Base-by-base conservation (phyloP, 805 yeast species). In the Candida peoriensis region DNA sequence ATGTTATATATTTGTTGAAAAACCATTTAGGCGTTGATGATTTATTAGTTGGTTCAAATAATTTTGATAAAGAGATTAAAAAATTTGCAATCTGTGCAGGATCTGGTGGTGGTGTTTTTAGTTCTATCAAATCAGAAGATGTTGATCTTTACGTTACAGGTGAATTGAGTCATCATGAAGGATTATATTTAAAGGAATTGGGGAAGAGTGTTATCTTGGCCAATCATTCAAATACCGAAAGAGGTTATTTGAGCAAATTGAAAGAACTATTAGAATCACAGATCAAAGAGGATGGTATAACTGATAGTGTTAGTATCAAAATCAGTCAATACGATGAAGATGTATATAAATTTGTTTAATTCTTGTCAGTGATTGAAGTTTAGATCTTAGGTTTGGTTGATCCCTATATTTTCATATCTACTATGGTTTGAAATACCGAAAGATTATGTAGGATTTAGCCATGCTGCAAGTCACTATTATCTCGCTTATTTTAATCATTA, bases 61-160 rank as follows among this genome's bases (percentile, higher is more conserved):
- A 37, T 6, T 25, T 58, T 11, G 50, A 47, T 6, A 46, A 48
- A 8, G 43, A 44, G 4, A 68, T 87, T 34, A 58, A 56, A 17
- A 69, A 74, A 0, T 64, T 88, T 16, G 97, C 97, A 1, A 57
- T 93, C 12, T 93, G 99, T 60, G 97, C 98, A 4, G 99, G 99
- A 0, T 83, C 96, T 2, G 97, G 98, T 0, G 81, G 84, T 4
- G 69, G 80, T 2, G 86, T 89, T 2, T 79, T 87, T 59, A 38
- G 74, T 8, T 64, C 73, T 0, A 76, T 84, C 1, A 54, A 60
- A 0, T 68, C 70, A n/a, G 37, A 30, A 3, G 41, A 42, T 6
- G 46, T 34, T 3, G 97, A 93, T 49, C 64, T 88, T 27, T 82
- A 72, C 54, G 74, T 78, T 50, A 89, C 98, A 0, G 99, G 99